Percentiles rank a stretch among this genome's conserved stretches.
phyloP scores from a whole-genome alignment of 1,139 yeast species.

The Yamadazyma sp. region DNA sequence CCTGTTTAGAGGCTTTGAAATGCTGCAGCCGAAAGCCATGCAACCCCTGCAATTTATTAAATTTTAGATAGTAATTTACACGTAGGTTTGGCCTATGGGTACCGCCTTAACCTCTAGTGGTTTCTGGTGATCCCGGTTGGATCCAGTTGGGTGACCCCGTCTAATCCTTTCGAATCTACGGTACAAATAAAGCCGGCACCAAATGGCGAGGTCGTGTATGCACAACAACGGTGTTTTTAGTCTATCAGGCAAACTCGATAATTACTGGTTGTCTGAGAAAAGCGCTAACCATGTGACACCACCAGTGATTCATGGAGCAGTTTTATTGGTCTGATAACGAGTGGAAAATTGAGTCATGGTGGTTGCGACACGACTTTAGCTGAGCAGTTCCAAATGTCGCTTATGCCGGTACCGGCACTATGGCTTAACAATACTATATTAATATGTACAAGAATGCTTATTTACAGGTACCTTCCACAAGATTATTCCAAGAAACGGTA shows the following conservation, averaged over 20 bases:
- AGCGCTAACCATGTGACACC: neutral
- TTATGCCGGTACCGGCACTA: conserved; percentile 5
- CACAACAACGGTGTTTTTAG: neutral
- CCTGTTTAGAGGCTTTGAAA: neutral
- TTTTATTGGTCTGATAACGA: conserved; percentile 8
- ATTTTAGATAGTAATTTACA: too few relatives aligned
- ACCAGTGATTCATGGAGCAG: neutral
- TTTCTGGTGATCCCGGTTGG: too few relatives aligned
- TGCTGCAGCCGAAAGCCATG: neutral
- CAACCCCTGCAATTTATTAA: too few relatives aligned
- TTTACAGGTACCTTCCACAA: too few relatives aligned
- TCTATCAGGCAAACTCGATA: neutral
- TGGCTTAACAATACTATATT: too few relatives aligned
- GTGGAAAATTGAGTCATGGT: conserved; percentile 2
- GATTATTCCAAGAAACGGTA: conserved; percentile 12
- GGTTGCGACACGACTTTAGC: conserved; percentile 3
- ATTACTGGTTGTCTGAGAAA: conserved; percentile 2
- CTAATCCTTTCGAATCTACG: too few relatives aligned
- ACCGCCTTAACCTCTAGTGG: too few relatives aligned
- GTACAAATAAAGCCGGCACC: too few relatives aligned
- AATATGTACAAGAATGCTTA: neutral
- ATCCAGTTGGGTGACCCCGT: too few relatives aligned
- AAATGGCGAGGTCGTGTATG: neutral
- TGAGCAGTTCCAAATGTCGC: neutral
- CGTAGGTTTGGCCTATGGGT: too few relatives aligned